Evolutionary conservation across 805 yeast genomes (phyloP), one percentile per base, ranked within the genome.

Genomic region (Yamadazyma sp.): DNA sequence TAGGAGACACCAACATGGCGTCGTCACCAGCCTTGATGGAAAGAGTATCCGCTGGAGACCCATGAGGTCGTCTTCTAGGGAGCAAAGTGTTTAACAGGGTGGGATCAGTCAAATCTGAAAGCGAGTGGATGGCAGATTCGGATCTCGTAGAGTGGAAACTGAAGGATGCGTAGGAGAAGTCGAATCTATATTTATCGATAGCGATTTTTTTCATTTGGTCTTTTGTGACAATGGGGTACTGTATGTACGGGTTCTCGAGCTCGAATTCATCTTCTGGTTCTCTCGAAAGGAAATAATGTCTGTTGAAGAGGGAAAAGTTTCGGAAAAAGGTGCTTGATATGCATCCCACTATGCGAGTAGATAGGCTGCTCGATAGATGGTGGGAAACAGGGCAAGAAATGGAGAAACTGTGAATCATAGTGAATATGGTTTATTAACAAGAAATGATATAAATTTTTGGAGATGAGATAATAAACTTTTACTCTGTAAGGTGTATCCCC

Each of bases 1-100:
- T 64, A 0, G 79, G 77, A 3, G 77, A 70, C 2, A 73, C 71
- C 28, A 75, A 56, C 78, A 75, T 72, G 6, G 81, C 78, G 48
- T 75, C 81, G 44, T 75, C 81, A 1, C 81, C 80, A 15, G 74
- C 75, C 44, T 71, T 70, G 31, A 75, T 65, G 6, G 76, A 69
- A 3, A 75, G 52, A 0, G 81, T 75, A 45, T 75, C 80, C 10
- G 60, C 63, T 0, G 78, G 77, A 15, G 75, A 70, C 3, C 79
- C 78, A 29, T 68, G 71, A 0, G 78, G 72, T 38, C 79, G 50
- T 52, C 80, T 57, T 44, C 71, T 59, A 3, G 80, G 80, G 17
- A 67, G 52, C 29, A 75, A 58, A 12, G 72, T 46, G 20, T 72
- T 67, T 24, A 73, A 54, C 37, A 62, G 69, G 0, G 77, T 55